Percentiles rank a stretch among this genome's conserved stretches.
Evolutionary conservation across 1,284 basidiomycete genomes (phyloP).

Genomic region (Dichomitus squalens): DNA sequence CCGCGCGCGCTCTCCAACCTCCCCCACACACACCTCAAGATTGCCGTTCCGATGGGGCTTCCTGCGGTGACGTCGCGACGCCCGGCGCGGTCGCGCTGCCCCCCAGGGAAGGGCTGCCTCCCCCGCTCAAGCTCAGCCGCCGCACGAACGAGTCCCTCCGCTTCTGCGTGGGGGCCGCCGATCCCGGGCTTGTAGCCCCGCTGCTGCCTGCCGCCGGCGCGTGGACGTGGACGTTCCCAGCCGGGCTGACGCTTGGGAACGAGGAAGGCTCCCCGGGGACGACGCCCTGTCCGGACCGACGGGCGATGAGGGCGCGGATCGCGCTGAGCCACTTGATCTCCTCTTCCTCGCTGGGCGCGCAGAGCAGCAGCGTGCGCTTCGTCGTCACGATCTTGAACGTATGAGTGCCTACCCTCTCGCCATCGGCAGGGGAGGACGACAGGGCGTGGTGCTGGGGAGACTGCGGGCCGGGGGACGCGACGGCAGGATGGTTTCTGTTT

Average conservation of each 20-base stretch:
- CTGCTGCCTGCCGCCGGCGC: conserved; percentile 9
- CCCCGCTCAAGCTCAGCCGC: conserved; percentile 34
- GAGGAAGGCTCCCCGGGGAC: conserved; percentile 37
- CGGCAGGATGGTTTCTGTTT: conserved; percentile 31
- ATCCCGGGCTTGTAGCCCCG: conserved; percentile 4
- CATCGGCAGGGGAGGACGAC: conserved; percentile 43
- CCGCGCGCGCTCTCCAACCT: background rate
- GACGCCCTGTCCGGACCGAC: conserved; percentile 56
- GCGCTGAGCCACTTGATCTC: conserved; percentile 99
- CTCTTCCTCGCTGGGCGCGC: conserved; percentile 96
- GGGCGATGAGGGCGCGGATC: conserved; percentile 85
- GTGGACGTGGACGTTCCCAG: background rate
- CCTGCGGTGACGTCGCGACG: conserved; percentile 14
- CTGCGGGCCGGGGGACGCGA: conserved; percentile 35
- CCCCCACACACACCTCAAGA: conserved; percentile 12
- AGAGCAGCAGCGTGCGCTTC: conserved; percentile 86
- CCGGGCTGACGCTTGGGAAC: conserved; percentile 9
- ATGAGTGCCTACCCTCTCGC: conserved; percentile 45
- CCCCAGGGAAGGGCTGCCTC: conserved; percentile 14
- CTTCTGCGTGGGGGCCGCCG: conserved; percentile 3
- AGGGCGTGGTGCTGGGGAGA: conserved; percentile 36
- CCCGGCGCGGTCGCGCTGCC: conserved; percentile 4
- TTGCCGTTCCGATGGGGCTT: conserved; percentile 31
- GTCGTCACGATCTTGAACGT: conserved; percentile 98
- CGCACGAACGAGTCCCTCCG: conserved; percentile 30